phyloP scores from a whole-genome alignment of 2,329 filamentous ascomycete genomes.

The Plenodomus lindquistii region DNA sequence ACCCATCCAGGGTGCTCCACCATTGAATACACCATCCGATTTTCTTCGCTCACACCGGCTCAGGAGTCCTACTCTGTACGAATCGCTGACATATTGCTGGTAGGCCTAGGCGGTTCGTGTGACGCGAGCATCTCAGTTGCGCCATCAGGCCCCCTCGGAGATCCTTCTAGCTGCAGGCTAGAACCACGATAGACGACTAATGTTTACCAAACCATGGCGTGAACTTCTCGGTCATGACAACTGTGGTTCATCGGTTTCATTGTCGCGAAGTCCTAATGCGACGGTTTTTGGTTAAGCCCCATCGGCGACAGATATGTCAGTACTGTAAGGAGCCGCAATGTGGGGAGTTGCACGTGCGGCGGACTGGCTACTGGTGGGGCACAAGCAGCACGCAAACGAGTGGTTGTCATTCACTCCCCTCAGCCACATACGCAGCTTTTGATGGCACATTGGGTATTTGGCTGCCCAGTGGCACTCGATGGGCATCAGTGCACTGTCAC shows the following conservation, averaged over 20 bases:
- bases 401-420: slow-evolving; percentile 1
- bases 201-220: neutral
- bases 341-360: neutral
- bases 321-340: neutral
- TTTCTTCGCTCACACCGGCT: slow-evolving; percentile 4
- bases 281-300: neutral
- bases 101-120: too few species aligned
- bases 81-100: slow-evolving; percentile 6
- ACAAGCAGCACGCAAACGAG: neutral
- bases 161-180: slow-evolving; percentile 22
- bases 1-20: neutral
- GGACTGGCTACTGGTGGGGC: neutral
- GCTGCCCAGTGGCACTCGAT: neutral
- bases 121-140: slow-evolving; percentile 3
- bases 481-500: slow-evolving; percentile 11
- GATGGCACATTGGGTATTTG: slow-evolving; percentile 1
- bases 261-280: neutral
- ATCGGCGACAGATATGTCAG: neutral
- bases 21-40: slow-evolving; percentile 6
- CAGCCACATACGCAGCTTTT: neutral
- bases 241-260: neutral
- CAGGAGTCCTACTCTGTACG: too few species aligned
- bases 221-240: neutral
- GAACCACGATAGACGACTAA: slow-evolving; percentile 1
- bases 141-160: slow-evolving; percentile 14